phyloP scores from a whole-genome alignment of 345 rosid genomes.

The Eucalyptus decipiens region DNA sequence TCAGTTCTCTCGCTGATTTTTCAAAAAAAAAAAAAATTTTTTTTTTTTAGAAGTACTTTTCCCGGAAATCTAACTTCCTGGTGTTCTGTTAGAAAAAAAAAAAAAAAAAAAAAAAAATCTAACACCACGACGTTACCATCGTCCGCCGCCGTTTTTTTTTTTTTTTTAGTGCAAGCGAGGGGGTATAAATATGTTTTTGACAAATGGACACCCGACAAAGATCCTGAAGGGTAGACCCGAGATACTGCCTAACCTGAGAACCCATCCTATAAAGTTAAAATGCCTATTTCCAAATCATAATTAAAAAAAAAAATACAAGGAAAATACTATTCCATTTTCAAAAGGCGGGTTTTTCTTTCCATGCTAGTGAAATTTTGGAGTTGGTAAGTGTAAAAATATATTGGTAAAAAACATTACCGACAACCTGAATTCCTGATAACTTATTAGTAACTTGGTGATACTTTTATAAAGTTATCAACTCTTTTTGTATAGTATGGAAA shows the following conservation, averaged over 20 bases:
- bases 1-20: background rate
- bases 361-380: background rate
- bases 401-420: background rate
- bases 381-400: background rate
- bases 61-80: background rate
- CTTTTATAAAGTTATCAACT: background rate
- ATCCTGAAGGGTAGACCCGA: background rate
- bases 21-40: too few species aligned
- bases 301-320: background rate
- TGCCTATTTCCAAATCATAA: background rate
- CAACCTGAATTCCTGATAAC: background rate
- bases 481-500: background rate
- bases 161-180: too few species aligned
- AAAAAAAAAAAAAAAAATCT: too few species aligned
- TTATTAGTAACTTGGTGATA: background rate
- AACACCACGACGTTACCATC: too few species aligned
- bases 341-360: background rate
- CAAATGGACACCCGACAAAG: too few species aligned
- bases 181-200: too few species aligned
- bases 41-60: rapidly evolving
- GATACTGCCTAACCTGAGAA: background rate
- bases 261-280: background rate
- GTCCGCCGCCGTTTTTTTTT: too few species aligned
- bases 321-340: background rate
- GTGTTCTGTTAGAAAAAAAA: too few species aligned